These are phyloP conservation scores for Lachancea waltii DNA, from an alignment of 805 yeast species.

Conservation along the genomic window DNA sequence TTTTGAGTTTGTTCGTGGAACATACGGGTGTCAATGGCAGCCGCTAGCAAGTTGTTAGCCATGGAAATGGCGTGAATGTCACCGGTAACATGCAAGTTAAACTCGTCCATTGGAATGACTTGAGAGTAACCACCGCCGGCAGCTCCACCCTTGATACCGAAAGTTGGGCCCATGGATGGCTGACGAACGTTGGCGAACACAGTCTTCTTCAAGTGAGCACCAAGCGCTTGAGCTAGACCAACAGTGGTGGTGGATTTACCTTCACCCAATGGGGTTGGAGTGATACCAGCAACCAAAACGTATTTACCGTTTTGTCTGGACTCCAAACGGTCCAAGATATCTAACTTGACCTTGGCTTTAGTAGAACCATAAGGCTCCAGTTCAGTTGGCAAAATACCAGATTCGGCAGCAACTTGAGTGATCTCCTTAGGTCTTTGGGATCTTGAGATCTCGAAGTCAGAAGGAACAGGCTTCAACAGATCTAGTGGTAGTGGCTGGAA, in stretches of 20 bases:
- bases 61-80: conserved; percentile 80
- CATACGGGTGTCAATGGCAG: conserved; percentile 81
- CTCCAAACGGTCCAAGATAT: conserved; percentile 55
- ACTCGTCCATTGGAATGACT: conserved; percentile 85
- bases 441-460: conserved; percentile 73
- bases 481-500: conserved; percentile 50
- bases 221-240: conserved; percentile 75
- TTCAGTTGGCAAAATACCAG: conserved; percentile 61
- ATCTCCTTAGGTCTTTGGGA: conserved; percentile 68
- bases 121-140: conserved; percentile 89
- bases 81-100: conserved; percentile 80
- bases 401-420: conserved; percentile 59
- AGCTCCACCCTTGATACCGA: conserved; percentile 86
- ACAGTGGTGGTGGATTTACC: conserved; percentile 82
- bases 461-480: conserved; percentile 64
- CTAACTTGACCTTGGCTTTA: conserved; percentile 69
- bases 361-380: conserved; percentile 69
- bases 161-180: conserved; percentile 86
- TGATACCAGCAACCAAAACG: conserved; percentile 73
- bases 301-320: conserved; percentile 61
- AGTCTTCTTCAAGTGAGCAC: conserved; percentile 63
- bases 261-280: conserved; percentile 83
- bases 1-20: conserved; percentile 75
- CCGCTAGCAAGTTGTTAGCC: conserved; percentile 76
- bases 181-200: conserved; percentile 80